Percentiles rank a stretch among this genome's conserved stretches.
Conservation (phyloP, 352 stramenopile genomes). For the Detonula confervacea region DNA sequence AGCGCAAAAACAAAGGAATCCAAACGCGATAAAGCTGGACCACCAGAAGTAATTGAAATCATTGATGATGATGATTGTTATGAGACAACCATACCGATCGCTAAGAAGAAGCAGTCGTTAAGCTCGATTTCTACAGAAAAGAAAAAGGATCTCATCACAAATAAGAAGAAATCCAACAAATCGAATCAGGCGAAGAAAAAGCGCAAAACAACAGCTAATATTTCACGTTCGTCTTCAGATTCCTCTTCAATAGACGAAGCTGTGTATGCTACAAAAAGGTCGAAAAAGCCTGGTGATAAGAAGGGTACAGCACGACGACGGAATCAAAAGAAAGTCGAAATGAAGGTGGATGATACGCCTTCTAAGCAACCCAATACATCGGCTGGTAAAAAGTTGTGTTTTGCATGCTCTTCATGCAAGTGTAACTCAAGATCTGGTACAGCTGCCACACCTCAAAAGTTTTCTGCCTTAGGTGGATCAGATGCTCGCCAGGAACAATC, state of each 20-base stretch:
- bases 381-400: slow-evolving; percentile 30
- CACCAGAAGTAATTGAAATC: slow-evolving; percentile 25
- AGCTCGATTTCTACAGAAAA: neutral
- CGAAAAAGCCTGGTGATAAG: neutral
- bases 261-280: neutral
- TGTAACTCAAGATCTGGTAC: slow-evolving; percentile 30
- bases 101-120: slow-evolving; percentile 1
- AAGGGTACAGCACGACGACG: slow-evolving; percentile 9
- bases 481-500: slow-evolving; percentile 41
- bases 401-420: slow-evolving; percentile 38
- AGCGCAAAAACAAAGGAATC: neutral
- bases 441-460: slow-evolving; percentile 11
- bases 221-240: slow-evolving; percentile 11
- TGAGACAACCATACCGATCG: neutral
- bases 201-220: slow-evolving; percentile 12
- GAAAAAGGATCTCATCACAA: neutral
- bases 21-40: neutral
- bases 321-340: too few species aligned
- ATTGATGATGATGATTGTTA: slow-evolving; percentile 10
- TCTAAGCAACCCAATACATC: slow-evolving; percentile 1
- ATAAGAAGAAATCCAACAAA: slow-evolving; percentile 3
- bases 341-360: too few species aligned
- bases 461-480: slow-evolving; percentile 28
- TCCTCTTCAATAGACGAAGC: slow-evolving; percentile 21
- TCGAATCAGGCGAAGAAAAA: slow-evolving; percentile 14